These are phyloP conservation scores for Huntiella savannae DNA, from an alignment of 2,329 filamentous ascomycete species.

Conservation along the genomic window DNA sequence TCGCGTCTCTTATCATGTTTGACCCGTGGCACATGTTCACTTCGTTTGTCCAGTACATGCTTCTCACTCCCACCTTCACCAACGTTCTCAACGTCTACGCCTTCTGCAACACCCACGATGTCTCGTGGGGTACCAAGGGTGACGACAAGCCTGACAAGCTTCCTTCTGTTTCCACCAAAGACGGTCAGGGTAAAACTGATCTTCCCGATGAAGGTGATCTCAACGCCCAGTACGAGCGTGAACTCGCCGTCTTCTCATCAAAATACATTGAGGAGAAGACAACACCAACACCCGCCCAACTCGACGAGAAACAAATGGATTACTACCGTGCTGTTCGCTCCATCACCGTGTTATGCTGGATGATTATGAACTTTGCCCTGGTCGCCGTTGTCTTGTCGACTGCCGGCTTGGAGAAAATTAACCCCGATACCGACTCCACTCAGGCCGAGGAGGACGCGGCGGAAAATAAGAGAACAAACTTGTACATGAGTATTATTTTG, in stretches of 20 bases:
- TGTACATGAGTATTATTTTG: constrained; percentile 73
- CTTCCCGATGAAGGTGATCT: constrained; percentile 88
- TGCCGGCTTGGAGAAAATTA: constrained; percentile 57
- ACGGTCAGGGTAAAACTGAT: constrained; percentile 79
- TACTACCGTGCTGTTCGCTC: constrained; percentile 96
- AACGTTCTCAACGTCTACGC: constrained; percentile 99
- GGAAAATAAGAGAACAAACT: constrained; percentile 41
- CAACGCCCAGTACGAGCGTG: constrained; percentile 83
- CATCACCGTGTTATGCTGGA: constrained; percentile 83
- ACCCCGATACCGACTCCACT: constrained; percentile 21
- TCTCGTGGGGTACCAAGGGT: constrained; percentile 96
- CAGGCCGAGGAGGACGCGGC: constrained; percentile 17
- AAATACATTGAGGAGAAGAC: constrained; percentile 61
- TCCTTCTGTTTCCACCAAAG: constrained; percentile 72
- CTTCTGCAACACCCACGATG: constrained; percentile 98
- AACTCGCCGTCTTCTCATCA: constrained; percentile 51
- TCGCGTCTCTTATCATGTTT: constrained; percentile 84
- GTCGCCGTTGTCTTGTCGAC: constrained; percentile 71
- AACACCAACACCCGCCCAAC: constrained; percentile 30
- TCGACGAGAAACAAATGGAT: constrained; percentile 77
- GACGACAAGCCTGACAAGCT: constrained; percentile 90
- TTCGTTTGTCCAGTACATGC: constrained; percentile 85
- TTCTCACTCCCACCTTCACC: constrained; percentile 93
- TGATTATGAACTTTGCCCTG: constrained; percentile 85
- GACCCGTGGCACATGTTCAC: constrained; percentile 99